Conservation (phyloP, 176 grass and related monocot species). For the Triticum monococcum region DNA sequence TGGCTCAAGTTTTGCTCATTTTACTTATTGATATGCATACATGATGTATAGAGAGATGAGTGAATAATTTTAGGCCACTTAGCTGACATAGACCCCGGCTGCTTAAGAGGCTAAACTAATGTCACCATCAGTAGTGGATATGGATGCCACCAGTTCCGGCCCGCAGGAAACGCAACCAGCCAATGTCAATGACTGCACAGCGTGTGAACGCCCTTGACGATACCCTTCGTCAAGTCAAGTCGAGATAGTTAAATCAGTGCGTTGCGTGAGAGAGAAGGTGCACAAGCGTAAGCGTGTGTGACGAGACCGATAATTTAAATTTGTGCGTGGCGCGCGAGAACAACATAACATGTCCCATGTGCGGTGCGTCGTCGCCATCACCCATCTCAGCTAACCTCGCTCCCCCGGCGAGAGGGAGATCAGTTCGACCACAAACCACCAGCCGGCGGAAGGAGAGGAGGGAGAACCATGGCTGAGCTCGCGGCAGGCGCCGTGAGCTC, state of each 20-base stretch:
- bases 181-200: neutral
- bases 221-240: neutral
- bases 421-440: neutral
- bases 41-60: neutral
- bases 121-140: neutral
- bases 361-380: neutral
- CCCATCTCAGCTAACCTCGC: neutral
- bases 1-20: neutral
- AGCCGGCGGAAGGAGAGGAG: neutral
- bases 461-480: neutral
- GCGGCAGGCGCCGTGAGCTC: neutral
- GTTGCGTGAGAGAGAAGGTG: neutral
- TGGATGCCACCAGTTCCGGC: neutral
- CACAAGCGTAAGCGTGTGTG: neutral
- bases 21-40: neutral
- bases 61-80: neutral
- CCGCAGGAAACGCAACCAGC: neutral
- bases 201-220: neutral
- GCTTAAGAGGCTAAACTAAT: neutral
- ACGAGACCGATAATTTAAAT: neutral
- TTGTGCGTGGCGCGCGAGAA: neutral
- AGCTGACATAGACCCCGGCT: too few relatives aligned
- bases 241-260: neutral
- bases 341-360: neutral
- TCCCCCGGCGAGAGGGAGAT: neutral